These are phyloP conservation scores for Meredithiella fracta DNA, from an alignment of 2,329 filamentous ascomycete species.

Conservation along the genomic window DNA sequence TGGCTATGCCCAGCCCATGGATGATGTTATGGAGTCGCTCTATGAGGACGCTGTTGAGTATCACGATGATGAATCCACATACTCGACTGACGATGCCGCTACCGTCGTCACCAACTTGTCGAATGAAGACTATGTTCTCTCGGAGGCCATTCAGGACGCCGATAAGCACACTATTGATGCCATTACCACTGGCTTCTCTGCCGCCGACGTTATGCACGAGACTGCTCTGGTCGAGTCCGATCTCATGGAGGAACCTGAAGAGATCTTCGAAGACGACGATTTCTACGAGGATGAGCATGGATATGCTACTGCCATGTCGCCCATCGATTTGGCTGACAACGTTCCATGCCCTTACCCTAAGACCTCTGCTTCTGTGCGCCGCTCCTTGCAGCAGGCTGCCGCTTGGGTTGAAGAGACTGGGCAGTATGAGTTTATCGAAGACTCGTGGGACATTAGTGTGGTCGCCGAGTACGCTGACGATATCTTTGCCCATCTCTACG, in stretches of 20 bases:
- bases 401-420: conserved; percentile 50
- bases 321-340: conserved; percentile 20
- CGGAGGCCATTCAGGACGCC: background rate
- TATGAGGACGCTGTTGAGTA: conserved; percentile 32
- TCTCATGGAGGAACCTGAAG: background rate
- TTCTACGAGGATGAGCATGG: conserved; percentile 64
- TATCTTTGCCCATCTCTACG: conserved; percentile 47
- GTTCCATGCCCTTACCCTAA: conserved; percentile 52
- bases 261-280: conserved; percentile 25
- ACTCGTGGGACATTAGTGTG: conserved; percentile 96
- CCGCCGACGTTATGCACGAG: conserved; percentile 4
- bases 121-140: background rate
- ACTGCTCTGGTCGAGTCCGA: background rate
- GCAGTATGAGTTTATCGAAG: conserved; percentile 59
- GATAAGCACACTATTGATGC: background rate
- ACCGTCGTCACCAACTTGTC: background rate
- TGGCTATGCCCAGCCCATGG: conserved; percentile 16
- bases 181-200: conserved; percentile 1
- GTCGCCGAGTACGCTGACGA: conserved; percentile 93
- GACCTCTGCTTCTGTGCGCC: conserved; percentile 47
- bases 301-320: background rate
- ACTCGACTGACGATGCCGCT: background rate
- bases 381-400: conserved; percentile 54
- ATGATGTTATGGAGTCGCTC: conserved; percentile 25
- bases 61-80: conserved; percentile 18